Evolutionary conservation across 176 grass and related monocot genomes (phyloP).

Genomic region (Lolium multiflorum): DNA sequence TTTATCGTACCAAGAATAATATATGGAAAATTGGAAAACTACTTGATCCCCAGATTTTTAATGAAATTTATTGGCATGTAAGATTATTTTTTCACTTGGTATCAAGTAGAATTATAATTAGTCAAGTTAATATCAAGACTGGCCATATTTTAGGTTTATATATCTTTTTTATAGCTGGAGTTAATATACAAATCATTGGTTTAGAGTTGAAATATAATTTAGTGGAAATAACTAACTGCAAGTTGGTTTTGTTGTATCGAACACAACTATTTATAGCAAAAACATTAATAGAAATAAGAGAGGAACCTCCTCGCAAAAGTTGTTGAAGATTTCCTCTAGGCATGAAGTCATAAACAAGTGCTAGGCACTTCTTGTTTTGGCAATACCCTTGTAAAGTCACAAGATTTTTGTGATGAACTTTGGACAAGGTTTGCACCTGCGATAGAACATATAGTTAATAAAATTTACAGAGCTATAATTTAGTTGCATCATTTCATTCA

Average conservation of each 20-base stretch:
- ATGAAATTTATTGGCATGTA: background rate
- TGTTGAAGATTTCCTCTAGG: too few relatives aligned
- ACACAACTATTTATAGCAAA: background rate
- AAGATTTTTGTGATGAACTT: too few relatives aligned
- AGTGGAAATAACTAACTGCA: background rate
- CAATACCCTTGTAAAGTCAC: too few relatives aligned
- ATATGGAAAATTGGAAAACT: background rate
- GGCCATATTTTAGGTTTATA: background rate
- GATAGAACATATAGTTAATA: background rate
- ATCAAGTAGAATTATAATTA: background rate
- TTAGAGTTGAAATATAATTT: background rate
- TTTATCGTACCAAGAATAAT: background rate
- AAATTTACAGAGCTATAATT: background rate
- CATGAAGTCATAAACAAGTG: too few relatives aligned
- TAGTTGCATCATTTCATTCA: background rate
- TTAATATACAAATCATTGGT: background rate
- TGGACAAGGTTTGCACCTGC: slow-evolving; percentile 10
- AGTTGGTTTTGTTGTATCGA: background rate
- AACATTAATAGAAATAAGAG: background rate
- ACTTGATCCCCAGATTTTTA: background rate
- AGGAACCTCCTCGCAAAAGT: too few relatives aligned
- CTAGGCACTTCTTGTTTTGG: too few relatives aligned
- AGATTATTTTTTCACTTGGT: background rate
- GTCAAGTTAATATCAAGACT: background rate
- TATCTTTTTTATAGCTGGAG: background rate